Conservation (phyloP, 2,329 filamentous ascomycete genomes). For the Calcarisporium arbuscula region DNA sequence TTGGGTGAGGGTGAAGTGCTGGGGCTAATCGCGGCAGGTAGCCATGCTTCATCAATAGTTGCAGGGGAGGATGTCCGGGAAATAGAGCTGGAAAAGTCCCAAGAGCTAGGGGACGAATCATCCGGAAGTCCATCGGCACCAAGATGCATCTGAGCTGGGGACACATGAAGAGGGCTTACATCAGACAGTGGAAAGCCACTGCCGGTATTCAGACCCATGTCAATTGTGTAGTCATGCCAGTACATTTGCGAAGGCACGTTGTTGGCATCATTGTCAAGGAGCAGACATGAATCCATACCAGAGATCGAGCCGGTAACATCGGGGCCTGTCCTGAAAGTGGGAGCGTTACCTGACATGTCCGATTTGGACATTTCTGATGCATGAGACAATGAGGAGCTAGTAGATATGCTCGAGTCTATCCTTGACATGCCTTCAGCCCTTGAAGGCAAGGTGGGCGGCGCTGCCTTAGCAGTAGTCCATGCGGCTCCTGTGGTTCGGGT, state of each 20-base stretch:
- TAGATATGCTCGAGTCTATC: constrained; percentile 31
- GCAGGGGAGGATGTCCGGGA: constrained; percentile 46
- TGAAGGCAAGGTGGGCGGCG: constrained; percentile 22
- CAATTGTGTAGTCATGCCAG: constrained; percentile 41
- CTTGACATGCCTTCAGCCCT: constrained; percentile 33
- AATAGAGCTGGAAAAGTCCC: constrained; percentile 46
- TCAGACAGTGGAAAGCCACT: constrained; percentile 37
- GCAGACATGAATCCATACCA: constrained; percentile 45
- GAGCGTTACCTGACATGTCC: constrained; percentile 46
- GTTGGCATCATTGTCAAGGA: constrained; percentile 43
- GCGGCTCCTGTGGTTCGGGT: constrained; percentile 40
- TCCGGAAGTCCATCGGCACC: constrained; percentile 44
- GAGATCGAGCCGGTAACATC: constrained; percentile 31
- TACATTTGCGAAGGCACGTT: constrained; percentile 44
- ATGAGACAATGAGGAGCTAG: constrained; percentile 41
- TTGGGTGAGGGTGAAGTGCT: constrained; percentile 44
- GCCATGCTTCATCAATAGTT: constrained; percentile 43
- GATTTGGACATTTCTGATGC: constrained; percentile 44
- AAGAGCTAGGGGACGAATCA: constrained; percentile 45
- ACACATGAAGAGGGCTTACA: constrained; percentile 43
- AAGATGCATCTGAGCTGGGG: constrained; percentile 49
- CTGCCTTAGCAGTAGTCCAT: constrained; percentile 37
- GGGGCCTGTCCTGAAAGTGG: constrained; percentile 34
- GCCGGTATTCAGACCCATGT: constrained; percentile 35
- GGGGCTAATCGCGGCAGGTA: constrained; percentile 24